Evolutionary conservation across 2,329 filamentous ascomycete species (phyloP), one percentile per base, ranked within the genome.

Genomic region (Chalara sp.): DNA sequence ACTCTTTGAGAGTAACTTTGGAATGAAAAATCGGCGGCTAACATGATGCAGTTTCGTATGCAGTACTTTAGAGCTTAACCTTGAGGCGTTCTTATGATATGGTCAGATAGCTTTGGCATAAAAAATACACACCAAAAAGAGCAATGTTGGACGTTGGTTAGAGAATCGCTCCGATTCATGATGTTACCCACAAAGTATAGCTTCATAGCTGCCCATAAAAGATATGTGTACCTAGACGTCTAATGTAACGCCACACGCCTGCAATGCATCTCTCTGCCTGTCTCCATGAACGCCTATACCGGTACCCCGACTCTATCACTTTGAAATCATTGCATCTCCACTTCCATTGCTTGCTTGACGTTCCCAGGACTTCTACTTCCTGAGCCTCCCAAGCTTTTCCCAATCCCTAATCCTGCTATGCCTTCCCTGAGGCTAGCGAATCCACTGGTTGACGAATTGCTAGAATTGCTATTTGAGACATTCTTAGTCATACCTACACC

Each of bases 1-100:
- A 31, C 8, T 30, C 31, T 33, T 3, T n/a, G 21, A 28, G 29
- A 1, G 21, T 8, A 5, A 11, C 31, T 28, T 6, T 10, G 8
- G 35, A 8, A 10, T 37, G 35, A 37, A n/a, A 37, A 37, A n/a
- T 37, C 35, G 8, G 35, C n/a, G 21, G 35, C 35, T 37, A 37
- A 37, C n/a, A n/a, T 37, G 8, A 10, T 8, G 35, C 35, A 37
- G 35, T 10, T 37, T 37, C n/a, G 35, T 37, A n/a, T 37, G 95
- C 62, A 96, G 90, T 72, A 90, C 89, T 42, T 72, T 99, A 60
- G 93, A 99, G 75, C 80, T 99, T 67, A 96, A 97, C 70, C 80
- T 97, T 32, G 92, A 97, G 72, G 81, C 87, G 59, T 95, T 99
- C 78, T 76, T 96, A 72, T 96, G 76, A 68, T 55, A 21, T 21